Evolutionary conservation across 441 rosid genomes (phyloP).

Genomic region (Codiaeum variegatum): DNA sequence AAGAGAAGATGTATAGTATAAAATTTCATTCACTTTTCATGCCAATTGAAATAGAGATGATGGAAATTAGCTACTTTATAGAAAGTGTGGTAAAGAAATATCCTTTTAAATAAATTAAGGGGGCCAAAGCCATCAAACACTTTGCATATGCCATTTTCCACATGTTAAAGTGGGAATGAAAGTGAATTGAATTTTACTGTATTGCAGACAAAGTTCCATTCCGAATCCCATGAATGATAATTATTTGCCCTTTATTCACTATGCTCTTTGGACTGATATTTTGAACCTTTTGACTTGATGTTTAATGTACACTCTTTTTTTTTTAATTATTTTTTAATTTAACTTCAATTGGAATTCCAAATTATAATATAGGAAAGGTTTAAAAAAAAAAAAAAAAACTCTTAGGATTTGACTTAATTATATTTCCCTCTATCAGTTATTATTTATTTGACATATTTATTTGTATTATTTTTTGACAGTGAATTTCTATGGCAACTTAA

Average conservation of each 20-base stretch:
- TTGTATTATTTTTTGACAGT: too few relatives aligned
- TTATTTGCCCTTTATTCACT: neutral
- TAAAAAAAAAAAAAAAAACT: too few relatives aligned
- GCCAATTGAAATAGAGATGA: neutral
- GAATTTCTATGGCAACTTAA: too few relatives aligned
- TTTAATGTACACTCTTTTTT: too few relatives aligned
- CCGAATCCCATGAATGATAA: neutral
- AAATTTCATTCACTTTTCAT: neutral
- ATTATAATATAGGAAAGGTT: too few relatives aligned
- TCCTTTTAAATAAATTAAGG: neutral
- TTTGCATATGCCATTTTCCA: neutral
- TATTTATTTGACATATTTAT: too few relatives aligned
- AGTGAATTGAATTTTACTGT: neutral
- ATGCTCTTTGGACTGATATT: neutral
- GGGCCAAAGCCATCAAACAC: neutral
- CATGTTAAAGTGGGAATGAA: neutral
- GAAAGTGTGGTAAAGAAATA: constrained; percentile 12
- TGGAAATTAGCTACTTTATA: constrained; percentile 15
- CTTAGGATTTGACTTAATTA: too few relatives aligned
- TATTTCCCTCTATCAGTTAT: too few relatives aligned
- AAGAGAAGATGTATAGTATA: neutral
- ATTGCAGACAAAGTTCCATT: neutral
- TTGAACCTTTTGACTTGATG: neutral
- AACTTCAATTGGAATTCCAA: too few relatives aligned
- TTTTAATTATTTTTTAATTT: too few relatives aligned